phyloP scores from a whole-genome alignment of 176 grass and related monocot genomes.

The maize (Zea mays) region DNA sequence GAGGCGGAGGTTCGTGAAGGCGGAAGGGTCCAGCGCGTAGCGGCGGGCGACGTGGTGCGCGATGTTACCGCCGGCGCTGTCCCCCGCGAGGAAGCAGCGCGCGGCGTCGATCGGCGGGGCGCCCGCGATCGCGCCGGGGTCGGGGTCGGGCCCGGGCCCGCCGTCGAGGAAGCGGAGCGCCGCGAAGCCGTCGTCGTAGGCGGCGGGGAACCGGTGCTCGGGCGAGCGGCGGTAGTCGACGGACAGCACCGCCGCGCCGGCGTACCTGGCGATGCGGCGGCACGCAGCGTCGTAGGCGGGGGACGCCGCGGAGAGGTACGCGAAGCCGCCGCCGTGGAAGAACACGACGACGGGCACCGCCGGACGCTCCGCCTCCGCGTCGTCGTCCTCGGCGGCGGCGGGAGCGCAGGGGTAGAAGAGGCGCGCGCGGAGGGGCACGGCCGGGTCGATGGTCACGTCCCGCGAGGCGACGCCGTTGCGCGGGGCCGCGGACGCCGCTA shows the following conservation, averaged over 20 bases:
- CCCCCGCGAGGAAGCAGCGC: slow-evolving; percentile 73
- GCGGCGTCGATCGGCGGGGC: slow-evolving; percentile 33
- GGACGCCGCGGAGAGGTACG: slow-evolving; percentile 59
- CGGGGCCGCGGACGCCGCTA: slow-evolving; percentile 25
- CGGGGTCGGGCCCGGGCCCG: background rate
- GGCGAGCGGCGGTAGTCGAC: slow-evolving; percentile 83
- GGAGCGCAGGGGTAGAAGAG: slow-evolving; percentile 46
- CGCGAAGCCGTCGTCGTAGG: slow-evolving; percentile 72
- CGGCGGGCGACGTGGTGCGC: slow-evolving; percentile 69
- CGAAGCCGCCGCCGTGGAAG: slow-evolving; percentile 93
- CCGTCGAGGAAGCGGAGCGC: slow-evolving; percentile 73
- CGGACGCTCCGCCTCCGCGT: background rate
- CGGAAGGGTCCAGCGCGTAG: slow-evolving; percentile 24
- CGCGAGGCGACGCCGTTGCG: slow-evolving; percentile 47
- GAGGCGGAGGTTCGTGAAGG: slow-evolving; percentile 44
- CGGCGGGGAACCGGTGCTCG: slow-evolving; percentile 64
- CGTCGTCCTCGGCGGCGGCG: too few relatives aligned
- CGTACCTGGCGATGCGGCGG: slow-evolving; percentile 56
- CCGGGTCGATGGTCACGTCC: slow-evolving; percentile 45
- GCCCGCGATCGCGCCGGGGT: background rate
- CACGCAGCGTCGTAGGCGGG: slow-evolving; percentile 64
- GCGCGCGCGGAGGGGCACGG: slow-evolving; percentile 40
- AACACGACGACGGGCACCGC: slow-evolving; percentile 51
- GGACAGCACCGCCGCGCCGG: slow-evolving; percentile 51
- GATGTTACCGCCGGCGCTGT: slow-evolving; percentile 85